These are phyloP conservation scores for Alternaria triticimaculans DNA, from an alignment of 2,329 filamentous ascomycete species.

Conservation along the genomic window DNA sequence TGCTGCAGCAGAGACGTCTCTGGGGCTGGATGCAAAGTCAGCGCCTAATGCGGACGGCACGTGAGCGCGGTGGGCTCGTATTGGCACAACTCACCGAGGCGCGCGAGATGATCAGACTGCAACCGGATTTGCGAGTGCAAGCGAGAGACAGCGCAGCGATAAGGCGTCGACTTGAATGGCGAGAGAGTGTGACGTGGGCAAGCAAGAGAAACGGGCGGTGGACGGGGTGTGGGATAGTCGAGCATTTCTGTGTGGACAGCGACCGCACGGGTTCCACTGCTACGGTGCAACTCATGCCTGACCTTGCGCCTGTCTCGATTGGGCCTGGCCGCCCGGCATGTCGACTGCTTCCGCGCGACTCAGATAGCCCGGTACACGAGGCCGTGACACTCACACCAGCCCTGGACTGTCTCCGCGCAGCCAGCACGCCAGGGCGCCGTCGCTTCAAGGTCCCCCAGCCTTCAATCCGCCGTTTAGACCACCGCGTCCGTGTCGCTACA, in stretches of 20 bases:
- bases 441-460: conserved; percentile 22
- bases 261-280: conserved; percentile 18
- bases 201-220: conserved; percentile 25
- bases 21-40: conserved; percentile 27
- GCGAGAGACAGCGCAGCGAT: conserved; percentile 12
- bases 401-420: conserved; percentile 7
- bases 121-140: conserved; percentile 4
- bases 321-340: conserved; percentile 22
- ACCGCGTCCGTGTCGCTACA: conserved; percentile 19
- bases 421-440: conserved; percentile 17
- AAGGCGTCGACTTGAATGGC: not conserved
- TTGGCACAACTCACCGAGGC: conserved; percentile 27
- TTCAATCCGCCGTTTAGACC: conserved; percentile 22
- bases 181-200: conserved; percentile 25
- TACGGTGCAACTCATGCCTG: conserved; percentile 26
- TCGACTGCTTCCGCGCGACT: conserved; percentile 27
- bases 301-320: not conserved
- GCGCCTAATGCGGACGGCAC: conserved; percentile 40
- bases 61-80: conserved; percentile 36
- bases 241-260: conserved; percentile 36
- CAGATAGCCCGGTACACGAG: conserved; percentile 26
- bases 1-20: conserved; percentile 25
- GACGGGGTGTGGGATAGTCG: conserved; percentile 30
- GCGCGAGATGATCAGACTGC: conserved; percentile 1
- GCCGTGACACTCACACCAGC: conserved; percentile 15